Percentiles rank a stretch among this genome's conserved stretches.
Evolutionary conservation across 78 protist genomes (phyloP).

Genomic region (Dictyostelium firmibasis): DNA sequence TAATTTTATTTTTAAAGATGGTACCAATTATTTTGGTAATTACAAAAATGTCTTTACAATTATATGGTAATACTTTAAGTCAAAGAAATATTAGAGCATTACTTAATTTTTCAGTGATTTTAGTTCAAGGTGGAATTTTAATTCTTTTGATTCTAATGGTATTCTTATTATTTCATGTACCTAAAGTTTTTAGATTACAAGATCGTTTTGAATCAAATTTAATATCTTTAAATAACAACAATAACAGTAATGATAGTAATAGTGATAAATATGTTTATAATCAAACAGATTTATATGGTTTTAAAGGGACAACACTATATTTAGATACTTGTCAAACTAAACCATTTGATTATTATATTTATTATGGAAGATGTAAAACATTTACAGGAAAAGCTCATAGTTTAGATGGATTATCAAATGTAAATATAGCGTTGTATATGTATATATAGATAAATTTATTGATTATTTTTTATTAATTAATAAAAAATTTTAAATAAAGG

Average conservation of each 20-base stretch:
- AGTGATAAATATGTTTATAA: background rate
- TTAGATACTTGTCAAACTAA: background rate
- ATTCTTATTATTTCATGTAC: background rate
- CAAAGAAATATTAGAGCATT: background rate
- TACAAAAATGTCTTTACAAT: background rate
- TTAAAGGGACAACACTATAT: background rate
- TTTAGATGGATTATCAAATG: background rate
- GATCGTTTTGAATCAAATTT: background rate
- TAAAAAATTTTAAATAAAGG: background rate
- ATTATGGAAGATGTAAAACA: background rate
- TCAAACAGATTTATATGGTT: background rate
- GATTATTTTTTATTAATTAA: no score
- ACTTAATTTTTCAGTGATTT: background rate
- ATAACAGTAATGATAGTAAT: background rate
- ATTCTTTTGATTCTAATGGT: background rate
- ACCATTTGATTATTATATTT: background rate
- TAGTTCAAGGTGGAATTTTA: background rate
- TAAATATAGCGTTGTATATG: no score
- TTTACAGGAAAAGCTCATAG: background rate
- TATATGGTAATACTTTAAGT: background rate
- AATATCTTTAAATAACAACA: background rate
- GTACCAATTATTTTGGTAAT: background rate
- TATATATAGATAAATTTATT: no score
- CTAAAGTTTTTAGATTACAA: background rate
- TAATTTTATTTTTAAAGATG: background rate